A percentile compares a stretch with the other conserved stretches of the same genome.
These are phyloP conservation scores for Curvularia hawaiiensis DNA, from an alignment of 2,329 filamentous ascomycete genomes.

Conservation along the genomic window DNA sequence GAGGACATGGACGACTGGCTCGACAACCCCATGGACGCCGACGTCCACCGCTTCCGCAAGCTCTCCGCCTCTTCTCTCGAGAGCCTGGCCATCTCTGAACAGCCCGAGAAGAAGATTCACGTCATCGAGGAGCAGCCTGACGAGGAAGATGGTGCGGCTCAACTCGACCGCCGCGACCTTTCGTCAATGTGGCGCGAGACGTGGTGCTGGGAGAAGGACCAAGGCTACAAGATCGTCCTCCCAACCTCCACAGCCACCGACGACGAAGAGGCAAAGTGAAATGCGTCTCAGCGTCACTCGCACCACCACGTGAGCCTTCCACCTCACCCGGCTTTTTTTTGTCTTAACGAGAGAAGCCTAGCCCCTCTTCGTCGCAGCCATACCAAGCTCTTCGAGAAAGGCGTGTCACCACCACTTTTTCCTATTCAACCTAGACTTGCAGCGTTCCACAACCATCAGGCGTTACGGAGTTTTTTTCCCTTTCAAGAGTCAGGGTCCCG, in stretches of 20 bases:
- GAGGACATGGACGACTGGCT: constrained; percentile 30
- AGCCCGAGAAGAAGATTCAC: constrained; percentile 10
- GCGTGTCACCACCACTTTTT: neutral
- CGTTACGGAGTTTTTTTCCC: neutral
- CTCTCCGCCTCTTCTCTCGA: constrained; percentile 10
- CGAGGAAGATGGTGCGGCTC: constrained; percentile 5
- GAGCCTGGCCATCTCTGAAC: neutral
- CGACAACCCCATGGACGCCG: constrained; percentile 24
- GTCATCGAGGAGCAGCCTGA: constrained; percentile 14
- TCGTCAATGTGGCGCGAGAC: constrained; percentile 13
- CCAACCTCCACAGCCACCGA: neutral
- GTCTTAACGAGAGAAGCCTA: neutral
- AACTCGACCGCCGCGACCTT: constrained; percentile 1
- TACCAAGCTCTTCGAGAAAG: neutral
- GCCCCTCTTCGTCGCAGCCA: constrained; percentile 8
- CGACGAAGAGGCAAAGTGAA: neutral
- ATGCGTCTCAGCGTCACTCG: neutral
- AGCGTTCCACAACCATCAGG: neutral
- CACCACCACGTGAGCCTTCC: constrained; percentile 1
- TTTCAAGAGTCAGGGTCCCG: too few species aligned
- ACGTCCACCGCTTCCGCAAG: constrained; percentile 23
- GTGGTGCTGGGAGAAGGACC: constrained; percentile 8
- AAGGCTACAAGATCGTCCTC: neutral
- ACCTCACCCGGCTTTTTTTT: constrained; percentile 1
- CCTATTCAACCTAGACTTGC: neutral